These are phyloP conservation scores for Fraxinus latifolia DNA, from an alignment of 305 asterid species.

Conservation along the genomic window DNA sequence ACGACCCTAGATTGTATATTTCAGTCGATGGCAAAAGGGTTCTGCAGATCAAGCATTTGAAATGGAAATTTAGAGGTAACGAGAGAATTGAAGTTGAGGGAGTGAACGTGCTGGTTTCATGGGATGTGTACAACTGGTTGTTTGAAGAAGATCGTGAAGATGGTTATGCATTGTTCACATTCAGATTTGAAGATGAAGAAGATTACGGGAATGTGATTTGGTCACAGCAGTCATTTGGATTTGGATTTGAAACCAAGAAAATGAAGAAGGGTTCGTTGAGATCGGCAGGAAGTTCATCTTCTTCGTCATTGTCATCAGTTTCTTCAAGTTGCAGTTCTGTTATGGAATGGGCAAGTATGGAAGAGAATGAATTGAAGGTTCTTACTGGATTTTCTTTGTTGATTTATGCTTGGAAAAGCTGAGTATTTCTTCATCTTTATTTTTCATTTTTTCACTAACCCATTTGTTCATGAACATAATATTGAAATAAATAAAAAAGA, in stretches of 20 bases:
- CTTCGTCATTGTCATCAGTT: conserved; percentile 52
- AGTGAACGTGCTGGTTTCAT: conserved; percentile 39
- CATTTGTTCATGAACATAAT: conserved; percentile 17
- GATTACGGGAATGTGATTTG: conserved; percentile 21
- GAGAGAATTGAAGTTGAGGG: conserved; percentile 53
- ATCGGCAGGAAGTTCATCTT: conserved; percentile 47
- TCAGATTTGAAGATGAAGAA: conserved; percentile 33
- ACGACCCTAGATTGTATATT: conserved; percentile 40
- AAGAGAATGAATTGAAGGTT: conserved; percentile 48
- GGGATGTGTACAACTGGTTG: conserved; percentile 63
- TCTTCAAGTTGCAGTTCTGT: conserved; percentile 56
- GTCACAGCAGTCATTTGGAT: conserved; percentile 39
- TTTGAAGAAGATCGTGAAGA: conserved; percentile 36
- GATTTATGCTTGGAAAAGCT: conserved; percentile 61
- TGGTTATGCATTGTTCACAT: conserved; percentile 57
- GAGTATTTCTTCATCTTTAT: neutral
- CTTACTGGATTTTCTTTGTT: conserved; percentile 53
- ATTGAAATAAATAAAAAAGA: neutral
- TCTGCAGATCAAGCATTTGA: conserved; percentile 48
- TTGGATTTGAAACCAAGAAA: conserved; percentile 47
- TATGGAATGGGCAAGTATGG: conserved; percentile 63
- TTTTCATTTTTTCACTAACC: conserved; percentile 8
- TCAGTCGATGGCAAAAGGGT: conserved; percentile 35
- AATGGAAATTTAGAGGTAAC: conserved; percentile 68
- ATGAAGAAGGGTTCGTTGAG: conserved; percentile 45